Conservation (phyloP, 208 protist species). For the Leishmania gerbilli region DNA sequence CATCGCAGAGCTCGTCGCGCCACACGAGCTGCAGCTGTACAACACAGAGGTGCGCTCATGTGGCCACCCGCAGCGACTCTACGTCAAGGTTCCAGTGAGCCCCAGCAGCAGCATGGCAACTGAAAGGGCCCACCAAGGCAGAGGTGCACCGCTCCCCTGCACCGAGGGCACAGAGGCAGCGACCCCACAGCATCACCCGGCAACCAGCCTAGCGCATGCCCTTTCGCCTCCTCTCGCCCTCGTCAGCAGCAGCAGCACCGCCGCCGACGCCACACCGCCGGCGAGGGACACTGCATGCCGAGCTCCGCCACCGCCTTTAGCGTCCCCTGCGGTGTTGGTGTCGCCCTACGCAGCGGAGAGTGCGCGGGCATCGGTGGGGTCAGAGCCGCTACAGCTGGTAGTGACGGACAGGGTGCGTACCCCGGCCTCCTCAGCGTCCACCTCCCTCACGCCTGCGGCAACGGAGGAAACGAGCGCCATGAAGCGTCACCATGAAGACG, state of each 20-base stretch:
- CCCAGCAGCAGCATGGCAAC: neutral
- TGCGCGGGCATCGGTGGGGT: conserved; percentile 9
- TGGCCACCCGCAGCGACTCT: conserved; percentile 17
- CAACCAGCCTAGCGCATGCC: neutral
- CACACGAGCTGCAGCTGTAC: conserved; percentile 11
- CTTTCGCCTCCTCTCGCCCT: neutral
- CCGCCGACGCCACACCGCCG: neutral
- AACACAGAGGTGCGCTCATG: conserved; percentile 24
- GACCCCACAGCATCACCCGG: neutral
- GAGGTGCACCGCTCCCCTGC: neutral
- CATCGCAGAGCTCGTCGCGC: neutral
- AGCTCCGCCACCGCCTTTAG: neutral
- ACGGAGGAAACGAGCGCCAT: neutral
- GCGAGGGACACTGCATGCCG: neutral
- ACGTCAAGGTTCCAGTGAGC: conserved; percentile 10
- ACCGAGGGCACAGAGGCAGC: neutral
- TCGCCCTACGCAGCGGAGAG: conserved; percentile 20
- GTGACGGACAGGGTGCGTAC: neutral
- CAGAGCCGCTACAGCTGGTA: conserved; percentile 16
- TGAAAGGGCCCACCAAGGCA: neutral
- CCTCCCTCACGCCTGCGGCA: neutral
- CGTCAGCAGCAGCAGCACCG: neutral
- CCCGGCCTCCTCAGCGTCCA: conserved; percentile 1
- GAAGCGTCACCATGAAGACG: neutral
- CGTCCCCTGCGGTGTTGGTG: neutral